Base-by-base conservation (phyloP, 2,329 filamentous ascomycete genomes). In the Aspergillus chevalieri region DNA sequence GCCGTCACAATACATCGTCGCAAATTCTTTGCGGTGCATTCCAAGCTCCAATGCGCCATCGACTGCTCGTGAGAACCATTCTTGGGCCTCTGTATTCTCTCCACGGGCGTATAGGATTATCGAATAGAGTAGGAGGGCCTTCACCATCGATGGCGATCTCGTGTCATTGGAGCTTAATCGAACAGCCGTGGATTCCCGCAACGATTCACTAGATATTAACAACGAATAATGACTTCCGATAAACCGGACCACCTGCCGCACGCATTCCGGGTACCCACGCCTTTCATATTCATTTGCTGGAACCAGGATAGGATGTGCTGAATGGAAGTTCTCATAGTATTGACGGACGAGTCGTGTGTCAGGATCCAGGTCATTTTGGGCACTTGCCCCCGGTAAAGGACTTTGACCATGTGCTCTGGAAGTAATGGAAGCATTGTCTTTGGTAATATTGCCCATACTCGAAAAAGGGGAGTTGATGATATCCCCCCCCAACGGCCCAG, bases 31-130 rank as follows among this genome's bases (percentile, higher is more conserved):
- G 3, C 80, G 80, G 61, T 94, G 83, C 70, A 95, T 81, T 0
- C 86, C 84, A 22, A 94, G 77, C 50, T 88, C 81, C 10, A 93
- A 66, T 1, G 89, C 87, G 33, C 91, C 71, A 4, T 81, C 77
- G 60, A 89, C 84, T 4, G 82, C 83, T 30, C 84, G 78, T 3
- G 74, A 73, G 12, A 95, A 78, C 0, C 62, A 59, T 21, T 54
- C 44, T 42, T 65, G 59, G 6, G 68, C 67, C 48, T 66, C 59
- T n/a, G 56, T 42, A 46, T 57, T 58, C 48, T 70, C 67, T n/a
- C 59, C 61, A 0, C 67, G 62, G 9, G 66, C 65, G 44, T 65
- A 67, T 9, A 65, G 52, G 2, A 62, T 57, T 44, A 71, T 69
- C 2, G 66, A 63, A 45, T 64, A 70, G 10, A 72, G 54, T 3